Percentiles rank a stretch among this genome's conserved stretches.
Conservation (phyloP, 192 early-diverging fungal species). For the Glomus cerebriforme region DNA sequence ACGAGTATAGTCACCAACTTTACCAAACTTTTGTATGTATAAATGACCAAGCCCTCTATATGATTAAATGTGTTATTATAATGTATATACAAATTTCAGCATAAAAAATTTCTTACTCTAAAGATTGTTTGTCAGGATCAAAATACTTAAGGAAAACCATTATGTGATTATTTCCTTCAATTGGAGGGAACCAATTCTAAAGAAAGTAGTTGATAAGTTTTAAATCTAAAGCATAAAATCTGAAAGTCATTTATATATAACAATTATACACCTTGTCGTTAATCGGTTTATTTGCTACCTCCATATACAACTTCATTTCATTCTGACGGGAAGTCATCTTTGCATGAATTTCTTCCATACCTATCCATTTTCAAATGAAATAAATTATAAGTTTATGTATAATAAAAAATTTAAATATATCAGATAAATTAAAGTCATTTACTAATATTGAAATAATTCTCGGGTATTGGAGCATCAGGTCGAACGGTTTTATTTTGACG, state of each 20-base stretch:
- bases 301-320: conserved; percentile 44
- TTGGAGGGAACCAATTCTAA: conserved; percentile 4
- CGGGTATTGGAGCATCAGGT: conserved; percentile 70
- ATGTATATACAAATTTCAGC: neutral
- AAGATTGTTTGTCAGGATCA: conserved; percentile 57
- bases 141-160: conserved; percentile 89
- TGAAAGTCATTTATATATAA: conserved; percentile 29
- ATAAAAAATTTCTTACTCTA: conserved; percentile 55
- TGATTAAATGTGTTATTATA: neutral
- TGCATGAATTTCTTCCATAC: conserved; percentile 42
- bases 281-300: conserved; percentile 34
- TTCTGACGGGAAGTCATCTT: conserved; percentile 39
- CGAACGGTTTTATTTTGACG: conserved; percentile 92
- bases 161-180: conserved; percentile 36
- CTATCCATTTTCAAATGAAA: conserved; percentile 22
- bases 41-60: conserved; percentile 57
- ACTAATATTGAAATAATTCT: conserved; percentile 48
- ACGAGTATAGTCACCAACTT: conserved; percentile 65
- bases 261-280: conserved; percentile 37
- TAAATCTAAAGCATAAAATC: too few species aligned
- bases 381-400: neutral
- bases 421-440: conserved; percentile 32
- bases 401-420: neutral
- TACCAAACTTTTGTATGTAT: conserved; percentile 50
- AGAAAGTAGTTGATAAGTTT: neutral